A percentile compares a stretch with the other conserved stretches of the same genome.
These are phyloP conservation scores for Kondoa malvinella DNA, from an alignment of 768 basidiomycete species.

Conservation along the genomic window DNA sequence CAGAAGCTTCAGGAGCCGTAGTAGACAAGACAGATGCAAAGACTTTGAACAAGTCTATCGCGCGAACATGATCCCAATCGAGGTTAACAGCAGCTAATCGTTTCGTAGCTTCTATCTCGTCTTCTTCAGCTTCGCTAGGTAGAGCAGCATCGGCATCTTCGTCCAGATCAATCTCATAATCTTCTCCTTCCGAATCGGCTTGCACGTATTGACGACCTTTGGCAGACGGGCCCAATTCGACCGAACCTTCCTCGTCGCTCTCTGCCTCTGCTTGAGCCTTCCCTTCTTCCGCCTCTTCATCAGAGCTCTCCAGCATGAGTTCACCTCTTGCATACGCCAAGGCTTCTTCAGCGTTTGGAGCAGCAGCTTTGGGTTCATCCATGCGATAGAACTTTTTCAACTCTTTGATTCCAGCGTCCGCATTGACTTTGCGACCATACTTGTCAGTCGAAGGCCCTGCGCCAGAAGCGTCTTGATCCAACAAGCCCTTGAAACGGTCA, in stretches of 20 bases:
- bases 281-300: conserved; percentile 24
- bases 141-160: conserved; percentile 39
- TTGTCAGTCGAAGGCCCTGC: conserved; percentile 32
- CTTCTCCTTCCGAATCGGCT: conserved; percentile 7
- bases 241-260: conserved; percentile 20
- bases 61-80: conserved; percentile 93
- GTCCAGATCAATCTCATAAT: conserved; percentile 48
- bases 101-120: conserved; percentile 42
- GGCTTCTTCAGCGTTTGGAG: not conserved
- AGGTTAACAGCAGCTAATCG: conserved; percentile 83
- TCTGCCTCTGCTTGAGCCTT: conserved; percentile 42
- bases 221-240: conserved; percentile 7
- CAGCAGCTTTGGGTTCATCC: no score
- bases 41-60: conserved; percentile 75
- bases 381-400: conserved; percentile 36
- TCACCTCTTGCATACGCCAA: conserved; percentile 78
- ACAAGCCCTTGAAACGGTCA: conserved; percentile 70
- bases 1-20: conserved; percentile 34
- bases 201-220: not conserved
- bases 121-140: conserved; percentile 29
- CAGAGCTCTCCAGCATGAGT: conserved; percentile 68
- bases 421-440: conserved; percentile 32
- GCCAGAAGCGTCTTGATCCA: conserved; percentile 28
- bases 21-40: conserved; percentile 68
- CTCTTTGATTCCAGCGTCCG: conserved; percentile 32